A percentile compares a stretch with the other conserved stretches of the same genome.
These are phyloP conservation scores for Coffea humblotiana DNA, from an alignment of 305 asterid genomes.

Conservation along the genomic window DNA sequence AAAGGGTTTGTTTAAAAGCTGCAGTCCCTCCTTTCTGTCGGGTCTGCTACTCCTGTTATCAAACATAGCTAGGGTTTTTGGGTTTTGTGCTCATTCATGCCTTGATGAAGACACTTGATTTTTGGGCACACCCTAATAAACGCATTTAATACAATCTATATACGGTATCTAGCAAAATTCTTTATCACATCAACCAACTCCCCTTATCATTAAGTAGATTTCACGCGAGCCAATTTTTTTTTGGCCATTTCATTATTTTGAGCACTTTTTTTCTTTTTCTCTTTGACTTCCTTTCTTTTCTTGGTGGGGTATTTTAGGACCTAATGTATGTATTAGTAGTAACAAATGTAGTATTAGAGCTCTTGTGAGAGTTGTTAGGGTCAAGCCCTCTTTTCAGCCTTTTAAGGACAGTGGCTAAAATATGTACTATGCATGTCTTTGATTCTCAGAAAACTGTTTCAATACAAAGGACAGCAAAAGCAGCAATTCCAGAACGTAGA, in stretches of 20 bases:
- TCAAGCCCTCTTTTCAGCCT: not conserved
- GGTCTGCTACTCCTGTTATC: slow-evolving; percentile 52
- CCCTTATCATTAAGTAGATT: not conserved
- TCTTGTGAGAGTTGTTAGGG: not conserved
- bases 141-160: not conserved
- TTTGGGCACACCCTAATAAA: not conserved
- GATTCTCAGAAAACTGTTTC: slow-evolving; percentile 51
- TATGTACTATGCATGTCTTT: slow-evolving; percentile 10
- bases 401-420: slow-evolving; percentile 2
- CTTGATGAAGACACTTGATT: slow-evolving; percentile 25
- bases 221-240: not conserved
- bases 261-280: not conserved
- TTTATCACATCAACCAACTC: not conserved
- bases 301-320: not conserved
- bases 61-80: slow-evolving; percentile 63
- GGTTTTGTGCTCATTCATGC: slow-evolving; percentile 60
- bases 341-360: too few species aligned
- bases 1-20: slow-evolving; percentile 69
- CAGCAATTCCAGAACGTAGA: slow-evolving; percentile 57
- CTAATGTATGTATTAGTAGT: not conserved
- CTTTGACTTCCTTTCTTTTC: too few species aligned
- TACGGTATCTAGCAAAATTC: not conserved
- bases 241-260: not conserved
- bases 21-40: slow-evolving; percentile 87
- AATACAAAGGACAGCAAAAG: slow-evolving; percentile 34